Conservation (phyloP, 495 filamentous ascomycete genomes). For the Baudoinia panamericana region DNA sequence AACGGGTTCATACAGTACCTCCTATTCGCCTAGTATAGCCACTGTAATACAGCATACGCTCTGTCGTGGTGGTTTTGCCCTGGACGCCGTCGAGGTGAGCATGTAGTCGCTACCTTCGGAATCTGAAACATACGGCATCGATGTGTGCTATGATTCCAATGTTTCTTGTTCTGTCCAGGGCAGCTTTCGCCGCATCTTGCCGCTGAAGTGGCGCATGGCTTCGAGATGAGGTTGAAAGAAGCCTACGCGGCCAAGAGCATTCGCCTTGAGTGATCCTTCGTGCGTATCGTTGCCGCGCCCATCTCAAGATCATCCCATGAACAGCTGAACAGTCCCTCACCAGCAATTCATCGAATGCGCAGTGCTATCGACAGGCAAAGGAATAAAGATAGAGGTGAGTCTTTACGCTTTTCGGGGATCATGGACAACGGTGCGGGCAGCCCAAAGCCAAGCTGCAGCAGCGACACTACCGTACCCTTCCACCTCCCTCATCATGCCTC, state of each 20-base stretch:
- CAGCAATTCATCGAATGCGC: background rate
- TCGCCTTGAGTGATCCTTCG: no score
- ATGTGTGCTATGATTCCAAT: conserved; percentile 99
- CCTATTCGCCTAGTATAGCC: conserved; percentile 78
- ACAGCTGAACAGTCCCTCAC: background rate
- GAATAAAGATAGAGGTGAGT: no score
- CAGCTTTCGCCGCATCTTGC: conserved; percentile 11
- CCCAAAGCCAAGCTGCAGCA: background rate
- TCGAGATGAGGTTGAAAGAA: conserved; percentile 1
- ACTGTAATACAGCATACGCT: conserved; percentile 98
- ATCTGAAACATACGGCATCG: conserved; percentile 70
- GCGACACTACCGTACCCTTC: background rate
- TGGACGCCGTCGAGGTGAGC: conserved; percentile 24
- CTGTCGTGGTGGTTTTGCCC: conserved; percentile 98
- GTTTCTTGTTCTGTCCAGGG: conserved; percentile 59
- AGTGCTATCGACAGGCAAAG: background rate
- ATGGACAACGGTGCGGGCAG: background rate
- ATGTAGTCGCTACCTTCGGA: background rate
- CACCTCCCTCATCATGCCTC: no score
- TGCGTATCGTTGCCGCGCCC: background rate
- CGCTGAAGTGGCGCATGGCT: background rate
- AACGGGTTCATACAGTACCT: conserved; percentile 36
- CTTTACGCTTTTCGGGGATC: no score
- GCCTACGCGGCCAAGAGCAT: no score
- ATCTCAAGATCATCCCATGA: conserved; percentile 4